Conservation (phyloP, 169 alveolate species). For the Perkinsus chesapeaki region DNA sequence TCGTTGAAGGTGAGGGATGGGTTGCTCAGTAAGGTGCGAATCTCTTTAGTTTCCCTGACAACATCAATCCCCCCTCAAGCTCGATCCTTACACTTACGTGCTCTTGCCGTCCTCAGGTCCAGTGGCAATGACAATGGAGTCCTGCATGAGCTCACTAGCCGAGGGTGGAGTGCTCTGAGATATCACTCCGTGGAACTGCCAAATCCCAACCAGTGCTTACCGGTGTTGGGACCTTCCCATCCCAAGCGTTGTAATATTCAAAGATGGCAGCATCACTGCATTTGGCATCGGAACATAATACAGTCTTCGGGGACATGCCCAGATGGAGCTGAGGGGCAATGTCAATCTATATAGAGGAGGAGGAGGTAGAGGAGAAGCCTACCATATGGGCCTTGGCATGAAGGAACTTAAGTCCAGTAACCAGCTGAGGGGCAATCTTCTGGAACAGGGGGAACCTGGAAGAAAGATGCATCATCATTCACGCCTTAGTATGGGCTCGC, state of each 20-base stretch:
- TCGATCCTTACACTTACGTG: not conserved
- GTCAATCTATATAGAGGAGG: not conserved
- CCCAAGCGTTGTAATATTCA: not conserved
- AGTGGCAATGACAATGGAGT: not conserved
- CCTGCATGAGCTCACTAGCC: not conserved
- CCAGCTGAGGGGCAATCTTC: constrained; percentile 5
- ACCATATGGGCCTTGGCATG: not conserved
- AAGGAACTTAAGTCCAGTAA: not conserved
- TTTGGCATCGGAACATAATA: not conserved
- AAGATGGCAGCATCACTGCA: not conserved
- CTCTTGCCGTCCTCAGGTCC: not conserved
- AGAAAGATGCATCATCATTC: not conserved
- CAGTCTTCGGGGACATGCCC: not conserved
- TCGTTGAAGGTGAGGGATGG: not conserved
- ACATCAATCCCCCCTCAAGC: not conserved
- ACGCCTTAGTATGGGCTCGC: not conserved
- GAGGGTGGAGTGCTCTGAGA: not conserved
- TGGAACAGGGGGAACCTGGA: not conserved
- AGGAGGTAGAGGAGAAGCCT: not conserved
- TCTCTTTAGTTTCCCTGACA: not conserved
- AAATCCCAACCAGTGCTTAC: not conserved
- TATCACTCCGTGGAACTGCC: not conserved
- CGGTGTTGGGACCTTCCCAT: not conserved
- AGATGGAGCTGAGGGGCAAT: not conserved
- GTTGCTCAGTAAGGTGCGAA: not conserved